These are phyloP conservation scores for Colletotrichum lindemuthianum DNA, from an alignment of 2,329 filamentous ascomycete species.

Conservation along the genomic window DNA sequence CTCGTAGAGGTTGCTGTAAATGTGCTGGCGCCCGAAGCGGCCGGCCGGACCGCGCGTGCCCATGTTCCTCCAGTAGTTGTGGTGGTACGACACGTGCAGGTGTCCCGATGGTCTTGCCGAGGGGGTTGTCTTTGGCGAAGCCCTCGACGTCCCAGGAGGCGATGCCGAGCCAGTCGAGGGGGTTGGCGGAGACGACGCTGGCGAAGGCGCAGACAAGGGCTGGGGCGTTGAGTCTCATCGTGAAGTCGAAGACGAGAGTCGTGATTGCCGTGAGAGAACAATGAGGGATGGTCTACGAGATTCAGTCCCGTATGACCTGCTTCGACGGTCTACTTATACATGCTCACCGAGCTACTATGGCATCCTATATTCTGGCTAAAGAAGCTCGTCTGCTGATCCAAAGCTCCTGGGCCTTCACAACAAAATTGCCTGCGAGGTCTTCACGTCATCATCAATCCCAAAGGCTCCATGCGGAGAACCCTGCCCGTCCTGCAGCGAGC, in stretches of 20 bases:
- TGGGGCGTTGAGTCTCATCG: conserved; percentile 28
- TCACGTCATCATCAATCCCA: neutral
- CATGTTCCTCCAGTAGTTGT: conserved; percentile 58
- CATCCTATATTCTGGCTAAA: too few relatives aligned
- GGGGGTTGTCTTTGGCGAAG: conserved; percentile 46
- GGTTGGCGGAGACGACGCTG: conserved; percentile 22
- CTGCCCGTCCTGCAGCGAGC: conserved; percentile 3
- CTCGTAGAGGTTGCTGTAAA: conserved; percentile 61
- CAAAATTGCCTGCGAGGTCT: neutral
- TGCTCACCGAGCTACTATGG: too few relatives aligned
- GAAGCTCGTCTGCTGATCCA: neutral
- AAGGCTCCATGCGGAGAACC: conserved; percentile 30
- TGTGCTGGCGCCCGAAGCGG: conserved; percentile 59
- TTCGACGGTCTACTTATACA: conserved; percentile 3
- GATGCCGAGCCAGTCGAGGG: conserved; percentile 40
- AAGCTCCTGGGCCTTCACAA: neutral
- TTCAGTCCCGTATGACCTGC: too few relatives aligned
- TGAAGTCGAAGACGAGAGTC: neutral
- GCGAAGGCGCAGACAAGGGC: conserved; percentile 16
- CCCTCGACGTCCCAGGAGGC: conserved; percentile 40
- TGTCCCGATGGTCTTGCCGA: conserved; percentile 52
- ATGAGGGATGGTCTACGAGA: too few relatives aligned
- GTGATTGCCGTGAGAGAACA: too few relatives aligned
- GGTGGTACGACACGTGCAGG: conserved; percentile 60
- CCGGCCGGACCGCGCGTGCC: conserved; percentile 59